Percentiles rank a stretch among this genome's conserved stretches.
These are phyloP conservation scores for Chaetomium sp. DNA, from an alignment of 2,329 filamentous ascomycete genomes.

Conservation along the genomic window DNA sequence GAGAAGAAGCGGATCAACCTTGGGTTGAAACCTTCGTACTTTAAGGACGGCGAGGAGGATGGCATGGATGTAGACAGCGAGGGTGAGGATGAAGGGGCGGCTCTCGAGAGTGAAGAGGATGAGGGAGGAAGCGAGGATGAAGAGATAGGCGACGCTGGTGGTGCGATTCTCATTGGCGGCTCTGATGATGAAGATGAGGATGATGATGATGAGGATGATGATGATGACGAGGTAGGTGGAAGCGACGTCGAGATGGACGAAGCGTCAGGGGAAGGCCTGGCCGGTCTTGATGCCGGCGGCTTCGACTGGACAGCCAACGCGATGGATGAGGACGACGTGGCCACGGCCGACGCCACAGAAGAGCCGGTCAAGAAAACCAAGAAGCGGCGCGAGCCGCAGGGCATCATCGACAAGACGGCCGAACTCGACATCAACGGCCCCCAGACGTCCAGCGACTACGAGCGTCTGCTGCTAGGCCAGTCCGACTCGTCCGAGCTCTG, in stretches of 20 bases:
- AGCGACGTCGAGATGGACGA: slow-evolving; percentile 40
- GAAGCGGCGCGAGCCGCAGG: slow-evolving; percentile 68
- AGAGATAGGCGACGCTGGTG: slow-evolving; percentile 37
- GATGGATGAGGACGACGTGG: slow-evolving; percentile 45
- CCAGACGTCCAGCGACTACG: slow-evolving; percentile 85
- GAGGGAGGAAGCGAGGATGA: slow-evolving; percentile 22
- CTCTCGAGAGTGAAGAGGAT: slow-evolving; percentile 34
- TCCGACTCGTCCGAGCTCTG: slow-evolving; percentile 90
- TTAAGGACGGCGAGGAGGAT: slow-evolving; percentile 55
- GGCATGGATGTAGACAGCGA: slow-evolving; percentile 36
- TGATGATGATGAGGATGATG: slow-evolving; percentile 26
- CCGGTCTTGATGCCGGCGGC: slow-evolving; percentile 63
- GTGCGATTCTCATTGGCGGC: slow-evolving; percentile 32
- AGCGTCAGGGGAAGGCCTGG: slow-evolving; percentile 30
- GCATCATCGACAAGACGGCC: slow-evolving; percentile 84
- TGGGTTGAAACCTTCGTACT: slow-evolving; percentile 87
- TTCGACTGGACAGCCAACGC: slow-evolving; percentile 82
- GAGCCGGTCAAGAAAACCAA: slow-evolving; percentile 53
- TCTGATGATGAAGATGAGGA: slow-evolving; percentile 30
- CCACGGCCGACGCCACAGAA: slow-evolving; percentile 46
- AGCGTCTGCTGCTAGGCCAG: slow-evolving; percentile 83
- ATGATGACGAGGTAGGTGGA: slow-evolving; percentile 29
- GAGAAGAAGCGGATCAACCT: slow-evolving; percentile 77
- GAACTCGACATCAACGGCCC: slow-evolving; percentile 84
- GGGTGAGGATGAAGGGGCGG: slow-evolving; percentile 36